Evolutionary conservation across 805 yeast species (phyloP).

Genomic region (Monosporozyma solicola): DNA sequence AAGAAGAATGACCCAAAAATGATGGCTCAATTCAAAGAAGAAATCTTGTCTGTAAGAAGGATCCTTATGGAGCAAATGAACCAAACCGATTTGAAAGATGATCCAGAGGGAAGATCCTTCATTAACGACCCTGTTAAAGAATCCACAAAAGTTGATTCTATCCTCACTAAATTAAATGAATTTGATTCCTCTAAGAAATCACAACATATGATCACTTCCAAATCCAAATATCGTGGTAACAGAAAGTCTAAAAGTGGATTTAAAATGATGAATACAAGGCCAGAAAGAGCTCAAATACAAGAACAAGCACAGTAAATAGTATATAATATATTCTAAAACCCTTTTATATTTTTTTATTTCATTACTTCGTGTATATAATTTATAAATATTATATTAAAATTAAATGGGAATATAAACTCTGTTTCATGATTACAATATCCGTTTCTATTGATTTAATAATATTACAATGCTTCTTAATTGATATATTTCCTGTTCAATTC

Average conservation of each 20-base stretch:
- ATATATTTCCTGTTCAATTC: constrained; percentile 64
- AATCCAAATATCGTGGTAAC: not conserved
- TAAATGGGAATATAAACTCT: not conserved
- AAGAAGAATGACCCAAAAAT: constrained; percentile 7
- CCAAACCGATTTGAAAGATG: not conserved
- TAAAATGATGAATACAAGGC: constrained; percentile 3
- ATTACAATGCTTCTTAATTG: constrained; percentile 2
- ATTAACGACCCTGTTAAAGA: not conserved
- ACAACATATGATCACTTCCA: not conserved
- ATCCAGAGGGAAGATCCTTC: not conserved
- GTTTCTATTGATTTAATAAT: not conserved
- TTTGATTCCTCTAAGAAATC: not conserved
- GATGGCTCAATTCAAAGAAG: constrained; percentile 8
- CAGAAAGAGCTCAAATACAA: not conserved
- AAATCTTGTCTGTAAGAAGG: constrained; percentile 6
- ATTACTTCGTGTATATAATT: not conserved
- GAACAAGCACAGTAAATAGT: not conserved
- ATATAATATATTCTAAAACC: not conserved
- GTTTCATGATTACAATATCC: not conserved
- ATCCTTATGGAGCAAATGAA: constrained; percentile 2
- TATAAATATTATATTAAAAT: not conserved
- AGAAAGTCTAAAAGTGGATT: constrained; percentile 1
- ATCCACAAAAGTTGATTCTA: not conserved
- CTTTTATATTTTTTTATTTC: not conserved
- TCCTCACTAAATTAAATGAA: not conserved